Evolutionary conservation across 352 stramenopile species (phyloP).

Genomic region (Phytophthora citrophthora): DNA sequence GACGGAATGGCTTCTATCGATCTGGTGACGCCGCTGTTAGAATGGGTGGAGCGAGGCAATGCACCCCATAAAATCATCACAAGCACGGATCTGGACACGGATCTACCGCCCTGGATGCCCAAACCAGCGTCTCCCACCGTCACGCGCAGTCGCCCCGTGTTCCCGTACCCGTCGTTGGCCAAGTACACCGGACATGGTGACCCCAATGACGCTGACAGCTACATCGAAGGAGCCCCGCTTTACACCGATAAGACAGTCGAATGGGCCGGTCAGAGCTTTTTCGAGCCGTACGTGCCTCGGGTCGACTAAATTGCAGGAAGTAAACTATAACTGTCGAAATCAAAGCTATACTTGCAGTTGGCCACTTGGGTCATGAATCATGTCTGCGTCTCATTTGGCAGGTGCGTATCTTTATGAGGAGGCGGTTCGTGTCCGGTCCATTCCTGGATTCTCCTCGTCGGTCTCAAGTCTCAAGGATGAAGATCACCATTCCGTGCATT

Average conservation of each 20-base stretch:
- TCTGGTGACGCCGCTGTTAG: slow-evolving; percentile 42
- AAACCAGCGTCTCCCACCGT: not conserved
- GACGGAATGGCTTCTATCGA: slow-evolving; percentile 43
- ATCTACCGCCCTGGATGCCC: slow-evolving; percentile 15
- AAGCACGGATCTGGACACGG: slow-evolving; percentile 17
- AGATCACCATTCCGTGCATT: slow-evolving; percentile 13
- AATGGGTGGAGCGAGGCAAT: slow-evolving; percentile 40
- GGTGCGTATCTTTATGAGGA: not conserved
- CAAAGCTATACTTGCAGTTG: not conserved
- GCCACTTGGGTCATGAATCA: slow-evolving; percentile 3
- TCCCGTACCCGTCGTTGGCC: slow-evolving; percentile 29
- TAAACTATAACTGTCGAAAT: not conserved
- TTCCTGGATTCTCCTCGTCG: slow-evolving; percentile 9
- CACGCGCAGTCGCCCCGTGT: slow-evolving; percentile 31
- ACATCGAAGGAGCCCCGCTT: slow-evolving; percentile 18
- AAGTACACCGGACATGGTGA: slow-evolving; percentile 25
- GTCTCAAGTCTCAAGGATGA: slow-evolving; percentile 11
- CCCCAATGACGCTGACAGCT: slow-evolving; percentile 25
- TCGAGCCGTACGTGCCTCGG: slow-evolving; percentile 27
- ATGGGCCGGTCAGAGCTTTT: slow-evolving; percentile 35
- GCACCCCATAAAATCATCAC: slow-evolving; percentile 31
- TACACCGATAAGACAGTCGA: slow-evolving; percentile 25
- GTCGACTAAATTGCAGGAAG: not conserved
- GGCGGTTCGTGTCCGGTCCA: not conserved
- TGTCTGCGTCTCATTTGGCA: slow-evolving; percentile 8